A percentile compares a stretch with the other conserved stretches of the same genome.
phyloP scores from a whole-genome alignment of 495 filamentous ascomycete species.

The Xanthoparmelia taractica region DNA sequence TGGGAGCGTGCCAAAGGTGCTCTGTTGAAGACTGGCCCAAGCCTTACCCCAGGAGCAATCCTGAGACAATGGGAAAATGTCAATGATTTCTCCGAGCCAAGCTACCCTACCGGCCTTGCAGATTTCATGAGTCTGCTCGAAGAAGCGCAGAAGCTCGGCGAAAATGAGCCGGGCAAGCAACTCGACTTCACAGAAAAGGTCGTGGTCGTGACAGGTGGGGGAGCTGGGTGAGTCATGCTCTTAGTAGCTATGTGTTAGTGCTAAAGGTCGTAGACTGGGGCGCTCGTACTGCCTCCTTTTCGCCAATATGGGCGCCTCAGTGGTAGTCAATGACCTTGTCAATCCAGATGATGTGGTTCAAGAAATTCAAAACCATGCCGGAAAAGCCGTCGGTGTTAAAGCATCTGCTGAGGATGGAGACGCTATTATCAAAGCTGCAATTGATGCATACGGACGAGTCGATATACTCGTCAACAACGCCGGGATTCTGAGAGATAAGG shows the following conservation, averaged over 20 bases:
- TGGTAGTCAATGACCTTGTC: constrained; percentile 91
- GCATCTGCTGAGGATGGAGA: constrained; percentile 92
- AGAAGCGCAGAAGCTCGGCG: constrained; percentile 68
- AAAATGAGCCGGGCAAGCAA: constrained; percentile 66
- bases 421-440: constrained; percentile 81
- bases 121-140: constrained; percentile 87
- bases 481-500: constrained; percentile 95
- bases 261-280: constrained; percentile 56
- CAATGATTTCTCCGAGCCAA: constrained; percentile 75
- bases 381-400: constrained; percentile 89
- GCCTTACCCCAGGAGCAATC: constrained; percentile 80
- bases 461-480: constrained; percentile 97
- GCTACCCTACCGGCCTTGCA: constrained; percentile 77
- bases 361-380: constrained; percentile 85
- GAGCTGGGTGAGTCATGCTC: constrained; percentile 54
- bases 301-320: constrained; percentile 76
- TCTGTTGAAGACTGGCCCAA: constrained; percentile 81
- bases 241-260: constrained; percentile 6
- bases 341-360: constrained; percentile 88
- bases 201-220: constrained; percentile 86
- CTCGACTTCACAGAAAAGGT: constrained; percentile 87
- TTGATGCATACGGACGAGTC: constrained; percentile 88
- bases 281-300: constrained; percentile 89
- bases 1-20: constrained; percentile 94
- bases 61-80: constrained; percentile 83